These are phyloP conservation scores for Acacia confusa DNA, from an alignment of 306 rosid species.

Conservation along the genomic window DNA sequence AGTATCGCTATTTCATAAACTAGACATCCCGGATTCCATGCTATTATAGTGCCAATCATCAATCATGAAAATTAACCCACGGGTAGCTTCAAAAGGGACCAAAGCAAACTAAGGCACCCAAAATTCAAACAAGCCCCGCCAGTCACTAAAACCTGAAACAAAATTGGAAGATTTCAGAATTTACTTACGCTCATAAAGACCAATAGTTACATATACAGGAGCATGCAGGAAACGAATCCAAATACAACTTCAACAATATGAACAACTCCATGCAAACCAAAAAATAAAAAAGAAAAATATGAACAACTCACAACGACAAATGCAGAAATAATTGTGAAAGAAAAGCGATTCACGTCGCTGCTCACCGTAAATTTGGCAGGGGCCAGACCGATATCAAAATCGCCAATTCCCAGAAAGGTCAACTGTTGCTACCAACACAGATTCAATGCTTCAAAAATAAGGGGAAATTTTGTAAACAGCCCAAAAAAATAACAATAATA, in stretches of 20 bases:
- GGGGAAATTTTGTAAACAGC: not conserved
- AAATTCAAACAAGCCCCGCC: constrained; percentile 21
- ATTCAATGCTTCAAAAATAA: constrained; percentile 27
- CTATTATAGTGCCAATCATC: constrained; percentile 15
- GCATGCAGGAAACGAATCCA: not conserved
- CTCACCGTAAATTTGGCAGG: not conserved
- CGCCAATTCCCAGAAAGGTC: constrained; percentile 1
- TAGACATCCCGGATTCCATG: constrained; percentile 5
- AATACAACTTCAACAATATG: not conserved
- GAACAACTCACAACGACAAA: not conserved
- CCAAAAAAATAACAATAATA: not conserved
- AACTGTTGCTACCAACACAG: not conserved
- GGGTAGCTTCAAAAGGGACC: constrained; percentile 28
- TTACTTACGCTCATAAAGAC: constrained; percentile 2
- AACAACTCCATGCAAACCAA: not conserved
- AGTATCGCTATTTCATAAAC: constrained; percentile 24
- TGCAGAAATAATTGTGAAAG: not conserved
- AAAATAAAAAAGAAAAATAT: not conserved
- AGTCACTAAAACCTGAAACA: constrained; percentile 28
- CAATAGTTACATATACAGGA: not conserved
- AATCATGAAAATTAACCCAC: constrained; percentile 31
- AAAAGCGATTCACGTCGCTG: constrained; percentile 38
- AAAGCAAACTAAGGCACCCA: constrained; percentile 14
- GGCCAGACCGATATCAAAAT: not conserved
- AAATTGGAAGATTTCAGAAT: constrained; percentile 25